Base-by-base conservation (phyloP, 1,139 yeast genomes). In the Candida tetrigidarum region DNA sequence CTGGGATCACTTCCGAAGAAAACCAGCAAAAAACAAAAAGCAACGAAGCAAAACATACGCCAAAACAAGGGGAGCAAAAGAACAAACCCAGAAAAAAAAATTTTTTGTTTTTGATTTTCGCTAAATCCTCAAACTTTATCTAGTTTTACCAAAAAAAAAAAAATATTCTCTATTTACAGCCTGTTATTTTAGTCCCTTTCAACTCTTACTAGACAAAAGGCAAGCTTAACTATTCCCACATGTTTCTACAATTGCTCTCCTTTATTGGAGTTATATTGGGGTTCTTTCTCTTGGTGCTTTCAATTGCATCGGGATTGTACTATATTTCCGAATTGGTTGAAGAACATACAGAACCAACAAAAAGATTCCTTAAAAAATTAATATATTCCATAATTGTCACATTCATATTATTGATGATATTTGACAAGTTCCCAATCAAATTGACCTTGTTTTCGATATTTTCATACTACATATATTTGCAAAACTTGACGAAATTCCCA, bases 271-370 rank as follows among this genome's bases (percentile, higher is more conserved):
- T 83, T 1, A 71, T 84, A 0, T 65, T 82, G 2, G 98, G 97
- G 5, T 89, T 92, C 56, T 57, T 86, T 3, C 83, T 88, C 53
- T 75, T 90, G 43, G 76, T 74, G 42, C 60, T 74, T 39, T 67
- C 79, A 30, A 71, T 75, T 51, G 96, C 99, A 0, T 88, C 97
- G 3, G 98, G 96, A 1, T 73, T 93, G 33, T 93, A 92, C 69
- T 91, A 90, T 58, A 73, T 93, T 32, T 88, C 97, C 10, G 99
- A 93, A 62, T 71, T 91, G 37, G 96, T 93, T 12, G 99, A 93
- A 61, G 98, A 92, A 59, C 95, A 93, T 62, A 80, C 96, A 0
- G 95, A 86, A 49, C 83, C 92, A 43, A 87, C 99, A 15, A 86
- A 81, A 56, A 67, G 89, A 46, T 74, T 90, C 48, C 71, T 95